Conservation (phyloP, 148 eudicot genomes). For the Rhododendron williamsianum region DNA sequence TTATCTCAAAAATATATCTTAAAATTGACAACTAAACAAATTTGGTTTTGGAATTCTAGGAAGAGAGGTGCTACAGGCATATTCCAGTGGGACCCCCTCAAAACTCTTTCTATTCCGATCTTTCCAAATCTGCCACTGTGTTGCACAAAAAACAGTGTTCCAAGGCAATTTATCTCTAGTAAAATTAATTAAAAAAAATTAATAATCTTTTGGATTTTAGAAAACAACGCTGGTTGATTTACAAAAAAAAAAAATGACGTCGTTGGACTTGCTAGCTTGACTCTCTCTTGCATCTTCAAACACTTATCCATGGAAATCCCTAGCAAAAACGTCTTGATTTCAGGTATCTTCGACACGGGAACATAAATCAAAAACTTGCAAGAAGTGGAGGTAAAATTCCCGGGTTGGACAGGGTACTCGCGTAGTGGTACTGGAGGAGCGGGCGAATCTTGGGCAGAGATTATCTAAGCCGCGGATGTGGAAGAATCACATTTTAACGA, state of each 20-base stretch:
- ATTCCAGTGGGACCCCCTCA: too few species aligned
- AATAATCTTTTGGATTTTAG: too few species aligned
- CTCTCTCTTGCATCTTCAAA: conserved; percentile 35
- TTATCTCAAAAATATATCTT: too few species aligned
- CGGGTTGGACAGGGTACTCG: conserved; percentile 13
- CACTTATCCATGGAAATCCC: conserved; percentile 30
- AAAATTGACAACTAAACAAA: too few species aligned
- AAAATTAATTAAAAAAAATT: too few species aligned
- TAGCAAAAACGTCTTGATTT: conserved; percentile 42
- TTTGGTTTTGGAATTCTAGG: too few species aligned
- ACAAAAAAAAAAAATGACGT: conserved; percentile 36
- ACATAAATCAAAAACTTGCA: conserved; percentile 61
- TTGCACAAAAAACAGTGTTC: too few species aligned
- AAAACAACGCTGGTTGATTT: conserved; percentile 32
- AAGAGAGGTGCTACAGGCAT: too few species aligned
- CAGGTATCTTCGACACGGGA: conserved; percentile 30
- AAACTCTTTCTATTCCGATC: too few species aligned
- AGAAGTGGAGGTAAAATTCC: conserved; percentile 47
- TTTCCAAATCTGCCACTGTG: too few species aligned
- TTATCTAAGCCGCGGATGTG: conserved; percentile 61
- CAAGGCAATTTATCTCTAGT: too few species aligned
- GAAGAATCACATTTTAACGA: conserved; percentile 73
- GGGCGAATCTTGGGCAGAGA: conserved; percentile 24
- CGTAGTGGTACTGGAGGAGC: not conserved
- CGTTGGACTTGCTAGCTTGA: conserved; percentile 30